Percentiles rank a stretch among this genome's conserved stretches.
phyloP scores from a whole-genome alignment of 768 basidiomycete genomes.

The Suillus weaverae region DNA sequence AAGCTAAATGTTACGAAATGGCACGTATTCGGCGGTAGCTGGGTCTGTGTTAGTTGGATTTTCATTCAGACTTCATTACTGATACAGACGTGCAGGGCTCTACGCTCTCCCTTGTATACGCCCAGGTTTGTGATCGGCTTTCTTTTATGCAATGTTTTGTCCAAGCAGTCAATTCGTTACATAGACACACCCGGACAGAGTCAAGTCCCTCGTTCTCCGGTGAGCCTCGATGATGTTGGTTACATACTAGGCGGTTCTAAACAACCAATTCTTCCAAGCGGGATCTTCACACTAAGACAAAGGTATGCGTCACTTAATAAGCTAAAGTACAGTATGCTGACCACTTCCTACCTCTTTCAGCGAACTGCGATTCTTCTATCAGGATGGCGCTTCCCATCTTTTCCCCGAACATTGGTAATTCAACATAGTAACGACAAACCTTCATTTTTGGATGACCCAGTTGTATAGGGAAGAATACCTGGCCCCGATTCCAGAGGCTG shows the following conservation, averaged over 20 bases:
- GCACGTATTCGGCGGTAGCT: conserved; percentile 95
- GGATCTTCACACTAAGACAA: conserved; percentile 85
- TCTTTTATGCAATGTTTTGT: background rate
- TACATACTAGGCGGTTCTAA: background rate
- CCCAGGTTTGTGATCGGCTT: conserved; percentile 53
- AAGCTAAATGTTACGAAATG: conserved; percentile 79
- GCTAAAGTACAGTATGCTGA: background rate
- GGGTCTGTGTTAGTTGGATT: conserved; percentile 49
- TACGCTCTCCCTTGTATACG: conserved; percentile 82
- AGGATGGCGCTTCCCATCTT: conserved; percentile 76
- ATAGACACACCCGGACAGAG: conserved; percentile 78
- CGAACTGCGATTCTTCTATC: conserved; percentile 92
- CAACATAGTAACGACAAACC: background rate
- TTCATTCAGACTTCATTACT: background rate
- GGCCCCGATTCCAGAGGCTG: conserved; percentile 74
- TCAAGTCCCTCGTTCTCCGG: conserved; percentile 79
- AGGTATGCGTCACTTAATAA: conserved; percentile 41
- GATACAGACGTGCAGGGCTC: conserved; percentile 56
- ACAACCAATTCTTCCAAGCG: conserved; percentile 42
- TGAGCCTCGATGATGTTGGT: conserved; percentile 26
- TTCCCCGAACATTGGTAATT: conserved; percentile 87
- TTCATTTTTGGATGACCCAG: conserved; percentile 5
- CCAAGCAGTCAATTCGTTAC: background rate
- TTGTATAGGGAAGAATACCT: conserved; percentile 76
- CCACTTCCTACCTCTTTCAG: conserved; percentile 23